A percentile compares a stretch with the other conserved stretches of the same genome.
Evolutionary conservation across 345 rosid species (phyloP).

Genomic region (Populus alba): DNA sequence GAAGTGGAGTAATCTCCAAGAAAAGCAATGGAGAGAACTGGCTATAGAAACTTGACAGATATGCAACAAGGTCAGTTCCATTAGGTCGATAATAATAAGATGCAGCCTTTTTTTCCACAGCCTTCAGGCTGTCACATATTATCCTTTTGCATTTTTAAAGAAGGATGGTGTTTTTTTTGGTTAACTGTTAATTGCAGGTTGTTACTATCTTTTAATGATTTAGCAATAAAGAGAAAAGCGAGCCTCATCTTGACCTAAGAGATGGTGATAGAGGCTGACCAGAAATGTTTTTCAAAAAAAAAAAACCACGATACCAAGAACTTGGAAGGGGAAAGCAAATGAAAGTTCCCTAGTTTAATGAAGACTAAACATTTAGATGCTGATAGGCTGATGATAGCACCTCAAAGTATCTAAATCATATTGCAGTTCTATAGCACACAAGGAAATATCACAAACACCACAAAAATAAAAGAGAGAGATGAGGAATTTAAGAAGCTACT

Average conservation of each 20-base stretch:
- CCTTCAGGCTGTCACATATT: neutral
- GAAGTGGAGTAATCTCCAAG: neutral
- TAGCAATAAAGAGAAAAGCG: neutral
- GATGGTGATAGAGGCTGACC: neutral
- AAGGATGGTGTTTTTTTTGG: neutral
- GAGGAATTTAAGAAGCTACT: slow-evolving; percentile 48
- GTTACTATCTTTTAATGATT: neutral
- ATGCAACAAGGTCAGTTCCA: neutral
- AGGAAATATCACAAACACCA: neutral
- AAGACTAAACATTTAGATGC: neutral
- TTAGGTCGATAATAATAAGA: neutral
- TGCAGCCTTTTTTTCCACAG: neutral
- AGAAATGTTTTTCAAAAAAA: too few species aligned
- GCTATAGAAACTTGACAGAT: neutral
- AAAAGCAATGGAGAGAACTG: neutral
- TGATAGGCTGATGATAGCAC: neutral
- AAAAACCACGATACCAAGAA: neutral
- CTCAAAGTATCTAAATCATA: neutral
- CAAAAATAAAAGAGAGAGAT: neutral
- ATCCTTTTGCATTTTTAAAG: neutral
- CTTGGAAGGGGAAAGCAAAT: neutral
- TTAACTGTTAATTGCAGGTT: neutral
- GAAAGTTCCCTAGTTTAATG: neutral
- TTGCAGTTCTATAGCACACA: neutral
- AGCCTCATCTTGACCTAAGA: neutral